Percentiles rank a stretch among this genome's conserved stretches.
Conservation (phyloP, 2,329 filamentous ascomycete species). For the Pseudogymnoascus sp. region DNA sequence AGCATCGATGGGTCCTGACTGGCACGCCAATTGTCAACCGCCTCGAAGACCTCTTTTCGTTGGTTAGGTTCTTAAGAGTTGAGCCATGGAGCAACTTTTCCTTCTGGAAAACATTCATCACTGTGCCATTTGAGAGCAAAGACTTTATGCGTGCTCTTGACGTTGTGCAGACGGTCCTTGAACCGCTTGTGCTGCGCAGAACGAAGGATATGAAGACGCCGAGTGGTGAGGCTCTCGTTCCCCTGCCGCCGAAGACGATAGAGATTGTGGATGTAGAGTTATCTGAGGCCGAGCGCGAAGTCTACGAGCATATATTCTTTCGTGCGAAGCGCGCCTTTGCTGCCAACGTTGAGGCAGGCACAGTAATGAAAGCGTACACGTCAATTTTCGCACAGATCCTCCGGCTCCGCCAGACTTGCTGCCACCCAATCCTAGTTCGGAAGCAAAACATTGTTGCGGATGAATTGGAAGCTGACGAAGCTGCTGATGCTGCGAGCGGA, state of each 20-base stretch:
- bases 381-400: slow-evolving; percentile 97
- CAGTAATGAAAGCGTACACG: slow-evolving; percentile 88
- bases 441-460: slow-evolving; percentile 80
- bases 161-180: slow-evolving; percentile 92
- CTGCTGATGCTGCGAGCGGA: slow-evolving; percentile 71
- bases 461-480: slow-evolving; percentile 73
- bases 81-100: slow-evolving; percentile 99
- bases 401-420: slow-evolving; percentile 86
- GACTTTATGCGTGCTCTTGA: slow-evolving; percentile 90
- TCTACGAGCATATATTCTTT: slow-evolving; percentile 85
- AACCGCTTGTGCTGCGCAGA: slow-evolving; percentile 87
- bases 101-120: slow-evolving; percentile 99
- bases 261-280: slow-evolving; percentile 85
- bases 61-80: slow-evolving; percentile 86
- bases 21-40: slow-evolving; percentile 96
- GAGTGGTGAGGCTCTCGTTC: slow-evolving; percentile 71
- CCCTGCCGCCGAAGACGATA: slow-evolving; percentile 71
- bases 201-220: slow-evolving; percentile 99
- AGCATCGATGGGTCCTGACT: slow-evolving; percentile 87
- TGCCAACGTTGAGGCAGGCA: slow-evolving; percentile 82
- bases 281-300: slow-evolving; percentile 74
- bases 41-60: slow-evolving; percentile 86
- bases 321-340: slow-evolving; percentile 78
- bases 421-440: slow-evolving; percentile 82
- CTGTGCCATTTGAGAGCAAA: slow-evolving; percentile 90